Evolutionary conservation across 2,329 filamentous ascomycete genomes (phyloP).

Genomic region (Beauveria rudraprayagi): DNA sequence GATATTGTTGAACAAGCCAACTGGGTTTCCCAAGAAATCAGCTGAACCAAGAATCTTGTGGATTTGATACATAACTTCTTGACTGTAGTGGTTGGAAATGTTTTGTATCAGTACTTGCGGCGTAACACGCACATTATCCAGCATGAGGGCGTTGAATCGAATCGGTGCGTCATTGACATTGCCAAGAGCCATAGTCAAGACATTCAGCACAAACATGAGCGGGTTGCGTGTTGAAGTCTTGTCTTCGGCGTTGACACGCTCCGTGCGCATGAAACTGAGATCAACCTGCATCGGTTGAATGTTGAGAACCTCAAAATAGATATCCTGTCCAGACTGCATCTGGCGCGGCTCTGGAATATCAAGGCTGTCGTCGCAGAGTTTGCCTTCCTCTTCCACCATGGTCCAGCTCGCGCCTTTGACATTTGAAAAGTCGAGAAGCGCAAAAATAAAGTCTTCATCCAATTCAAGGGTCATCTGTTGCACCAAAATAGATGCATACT

Average conservation of each 20-base stretch:
- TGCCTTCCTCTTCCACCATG: slow-evolving; percentile 61
- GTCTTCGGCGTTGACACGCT: slow-evolving; percentile 92
- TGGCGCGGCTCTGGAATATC: slow-evolving; percentile 88
- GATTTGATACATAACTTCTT: slow-evolving; percentile 90
- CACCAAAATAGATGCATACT: slow-evolving; percentile 86
- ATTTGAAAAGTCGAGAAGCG: slow-evolving; percentile 88
- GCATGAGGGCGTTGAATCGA: slow-evolving; percentile 82
- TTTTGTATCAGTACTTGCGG: slow-evolving; percentile 76
- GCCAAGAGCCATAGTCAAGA: slow-evolving; percentile 98
- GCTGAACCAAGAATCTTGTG: slow-evolving; percentile 96
- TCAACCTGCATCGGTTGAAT: slow-evolving; percentile 98
- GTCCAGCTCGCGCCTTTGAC: slow-evolving; percentile 81
- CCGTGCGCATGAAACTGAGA: slow-evolving; percentile 92
- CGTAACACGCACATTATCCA: slow-evolving; percentile 92
- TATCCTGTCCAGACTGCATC: slow-evolving; percentile 78
- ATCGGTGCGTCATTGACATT: slow-evolving; percentile 98
- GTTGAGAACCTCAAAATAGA: slow-evolving; percentile 96
- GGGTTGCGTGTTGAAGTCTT: slow-evolving; percentile 86
- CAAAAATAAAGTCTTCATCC: slow-evolving; percentile 97
- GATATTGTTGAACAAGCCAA: slow-evolving; percentile 96
- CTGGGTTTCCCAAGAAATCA: slow-evolving; percentile 94
- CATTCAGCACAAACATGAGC: slow-evolving; percentile 97
- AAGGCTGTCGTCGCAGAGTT: slow-evolving; percentile 79
- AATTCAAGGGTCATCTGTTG: slow-evolving; percentile 98
- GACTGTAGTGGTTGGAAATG: slow-evolving; percentile 89